Conservation (phyloP, 768 basidiomycete species). For the Russula sp. region DNA sequence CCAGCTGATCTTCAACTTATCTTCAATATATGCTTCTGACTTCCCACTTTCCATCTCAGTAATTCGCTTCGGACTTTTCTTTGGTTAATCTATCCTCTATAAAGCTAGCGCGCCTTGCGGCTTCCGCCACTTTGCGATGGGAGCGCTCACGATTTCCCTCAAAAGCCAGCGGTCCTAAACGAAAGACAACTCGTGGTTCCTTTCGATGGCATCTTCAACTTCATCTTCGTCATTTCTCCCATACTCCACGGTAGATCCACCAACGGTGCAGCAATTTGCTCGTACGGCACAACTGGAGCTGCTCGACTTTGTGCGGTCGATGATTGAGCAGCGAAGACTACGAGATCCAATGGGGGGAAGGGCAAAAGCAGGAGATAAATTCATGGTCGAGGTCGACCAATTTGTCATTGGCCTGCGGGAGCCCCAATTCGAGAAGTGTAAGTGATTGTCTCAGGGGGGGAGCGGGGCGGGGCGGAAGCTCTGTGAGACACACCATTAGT, state of each 20-base stretch:
- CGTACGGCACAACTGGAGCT: slow-evolving; percentile 23
- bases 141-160: slow-evolving; percentile 23
- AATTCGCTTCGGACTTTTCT: slow-evolving; percentile 25
- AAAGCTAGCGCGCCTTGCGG: slow-evolving; percentile 29
- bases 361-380: slow-evolving; percentile 24
- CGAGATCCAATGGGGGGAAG: slow-evolving; percentile 27
- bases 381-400: slow-evolving; percentile 29
- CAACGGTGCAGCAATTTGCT: slow-evolving; percentile 21
- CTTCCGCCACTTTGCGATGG: slow-evolving; percentile 16
- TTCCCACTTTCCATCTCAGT: slow-evolving; percentile 28
- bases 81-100: slow-evolving; percentile 23
- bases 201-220: slow-evolving; percentile 25
- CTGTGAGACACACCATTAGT: slow-evolving; percentile 15
- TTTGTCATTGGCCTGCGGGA: slow-evolving; percentile 28
- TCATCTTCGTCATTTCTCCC: slow-evolving; percentile 21
- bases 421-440: slow-evolving; percentile 28
- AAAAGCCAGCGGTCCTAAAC: slow-evolving; percentile 25
- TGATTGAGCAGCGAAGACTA: slow-evolving; percentile 28
- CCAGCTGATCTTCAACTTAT: slow-evolving; percentile 29
- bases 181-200: slow-evolving; percentile 10
- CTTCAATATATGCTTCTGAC: slow-evolving; percentile 23
- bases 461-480: slow-evolving; percentile 3
- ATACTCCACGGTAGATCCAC: slow-evolving; percentile 21
- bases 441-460: slow-evolving; percentile 15
- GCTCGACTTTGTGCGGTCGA: slow-evolving; percentile 27